Evolutionary conservation across 129 eudicot genomes (phyloP).

Genomic region (Flaveria brownii): DNA sequence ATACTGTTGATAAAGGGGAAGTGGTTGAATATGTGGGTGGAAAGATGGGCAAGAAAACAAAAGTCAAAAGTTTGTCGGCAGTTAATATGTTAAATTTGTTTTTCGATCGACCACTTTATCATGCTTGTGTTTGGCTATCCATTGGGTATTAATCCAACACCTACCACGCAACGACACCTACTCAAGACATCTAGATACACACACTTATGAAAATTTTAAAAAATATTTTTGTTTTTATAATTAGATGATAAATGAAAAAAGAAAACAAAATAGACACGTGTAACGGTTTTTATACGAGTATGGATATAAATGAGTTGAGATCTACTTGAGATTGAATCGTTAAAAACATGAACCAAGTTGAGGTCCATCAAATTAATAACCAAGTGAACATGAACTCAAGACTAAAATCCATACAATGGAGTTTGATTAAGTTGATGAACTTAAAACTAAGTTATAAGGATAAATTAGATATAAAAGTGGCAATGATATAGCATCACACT

Average conservation of each 20-base stretch:
- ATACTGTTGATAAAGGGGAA: constrained; percentile 8
- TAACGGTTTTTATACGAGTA: no score
- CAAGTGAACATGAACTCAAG: no score
- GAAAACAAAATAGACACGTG: no score
- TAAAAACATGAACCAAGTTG: no score
- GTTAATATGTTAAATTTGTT: constrained; percentile 9
- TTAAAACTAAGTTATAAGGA: background rate
- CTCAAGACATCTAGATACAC: background rate
- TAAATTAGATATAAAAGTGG: background rate
- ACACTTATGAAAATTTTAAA: no score
- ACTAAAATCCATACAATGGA: no score
- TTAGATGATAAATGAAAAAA: no score
- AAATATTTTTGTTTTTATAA: no score
- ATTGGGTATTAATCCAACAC: background rate
- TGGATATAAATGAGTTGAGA: no score
- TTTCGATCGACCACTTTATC: background rate
- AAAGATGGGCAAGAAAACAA: constrained; percentile 39
- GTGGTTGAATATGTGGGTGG: constrained; percentile 36
- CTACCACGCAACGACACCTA: background rate
- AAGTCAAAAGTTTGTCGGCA: constrained; percentile 46
- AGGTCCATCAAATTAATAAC: no score
- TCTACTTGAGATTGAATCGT: no score
- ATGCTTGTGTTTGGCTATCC: background rate
- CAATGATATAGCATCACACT: background rate
- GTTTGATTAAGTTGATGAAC: background rate